Base-by-base conservation (phyloP, 345 rosid species). In the Linum trigynum region DNA sequence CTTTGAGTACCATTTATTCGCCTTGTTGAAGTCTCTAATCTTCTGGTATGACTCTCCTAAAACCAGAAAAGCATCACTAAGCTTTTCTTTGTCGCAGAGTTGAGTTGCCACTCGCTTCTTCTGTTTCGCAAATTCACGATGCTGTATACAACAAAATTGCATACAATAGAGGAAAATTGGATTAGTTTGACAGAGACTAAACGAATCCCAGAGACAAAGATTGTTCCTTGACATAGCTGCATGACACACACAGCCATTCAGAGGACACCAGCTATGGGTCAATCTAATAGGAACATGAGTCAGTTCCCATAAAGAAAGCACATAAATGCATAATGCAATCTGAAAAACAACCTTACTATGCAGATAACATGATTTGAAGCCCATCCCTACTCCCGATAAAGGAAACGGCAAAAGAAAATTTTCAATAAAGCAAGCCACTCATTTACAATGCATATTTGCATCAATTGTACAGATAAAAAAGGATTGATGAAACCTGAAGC, bases 41-140 rank as follows among this genome's bases (percentile, higher is more conserved):
- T 83, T 87, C 59, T 78, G 84, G 75, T 94, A 90, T 41, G 99
- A 90, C 72, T 94, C 92, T 62, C 99, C 97, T 64, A 88, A 74
- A 72, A 71, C 83, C 75, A 85, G 78, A 80, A 59, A 87, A 35
- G 99, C 80, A 78, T 94, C 97, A 71, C 87, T 66, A 59, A 81
- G 75, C 77, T 87, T 90, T 78, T 84, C 96, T 80, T 85, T 90
- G 83, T 94, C 97, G 42, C 83, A 78, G 39, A 94, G 91, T 72
- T 85, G 79, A 65, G 39, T 75, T 64, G 96, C 76, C 57, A 90
- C 71, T 71, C 75, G 79, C 85, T 88, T 90, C 83, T 88, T 94
- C 76, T 75, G 76, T 75, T 94, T 87, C 41, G 95, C 85, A 79
- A 72, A 90, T 69, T 81, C 86, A 68, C 74, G 83, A 80, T 90